phyloP scores from a whole-genome alignment of 2,329 filamentous ascomycete genomes.

The Hypoxylon sp. region DNA sequence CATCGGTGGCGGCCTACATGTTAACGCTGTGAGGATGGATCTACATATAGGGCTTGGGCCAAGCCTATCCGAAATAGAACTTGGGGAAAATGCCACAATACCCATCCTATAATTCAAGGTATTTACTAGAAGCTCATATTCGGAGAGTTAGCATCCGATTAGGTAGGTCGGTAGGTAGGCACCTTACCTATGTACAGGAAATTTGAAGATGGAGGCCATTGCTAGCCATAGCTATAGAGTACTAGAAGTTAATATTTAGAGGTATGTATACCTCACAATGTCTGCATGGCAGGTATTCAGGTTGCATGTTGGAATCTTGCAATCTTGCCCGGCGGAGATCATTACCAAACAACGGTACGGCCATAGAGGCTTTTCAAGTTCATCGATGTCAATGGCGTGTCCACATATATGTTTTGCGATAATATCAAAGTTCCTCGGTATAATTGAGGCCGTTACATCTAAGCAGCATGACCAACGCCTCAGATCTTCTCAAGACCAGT shows the following conservation, averaged over 20 bases:
- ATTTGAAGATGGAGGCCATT: too few relatives aligned
- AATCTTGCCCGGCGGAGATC: too few relatives aligned
- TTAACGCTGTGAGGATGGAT: constrained; percentile 9
- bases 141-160: not conserved
- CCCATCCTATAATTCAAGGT: not conserved
- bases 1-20: constrained; percentile 16
- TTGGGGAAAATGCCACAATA: not conserved
- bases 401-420: constrained; percentile 8
- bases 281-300: not conserved
- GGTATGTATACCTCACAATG: too few relatives aligned
- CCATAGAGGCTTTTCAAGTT: not conserved
- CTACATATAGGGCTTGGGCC: constrained; percentile 9
- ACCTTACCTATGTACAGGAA: too few relatives aligned
- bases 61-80: not conserved
- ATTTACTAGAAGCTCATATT: not conserved
- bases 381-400: constrained; percentile 3
- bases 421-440: not conserved
- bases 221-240: not conserved
- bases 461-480: not conserved
- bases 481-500: not conserved
- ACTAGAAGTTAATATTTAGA: not conserved
- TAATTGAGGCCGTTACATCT: not conserved
- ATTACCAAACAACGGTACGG: not conserved
- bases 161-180: too few relatives aligned
- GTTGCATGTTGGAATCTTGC: not conserved